Evolutionary conservation across 2,329 filamentous ascomycete species (phyloP).

Genomic region (Blastomyces gilchristii): DNA sequence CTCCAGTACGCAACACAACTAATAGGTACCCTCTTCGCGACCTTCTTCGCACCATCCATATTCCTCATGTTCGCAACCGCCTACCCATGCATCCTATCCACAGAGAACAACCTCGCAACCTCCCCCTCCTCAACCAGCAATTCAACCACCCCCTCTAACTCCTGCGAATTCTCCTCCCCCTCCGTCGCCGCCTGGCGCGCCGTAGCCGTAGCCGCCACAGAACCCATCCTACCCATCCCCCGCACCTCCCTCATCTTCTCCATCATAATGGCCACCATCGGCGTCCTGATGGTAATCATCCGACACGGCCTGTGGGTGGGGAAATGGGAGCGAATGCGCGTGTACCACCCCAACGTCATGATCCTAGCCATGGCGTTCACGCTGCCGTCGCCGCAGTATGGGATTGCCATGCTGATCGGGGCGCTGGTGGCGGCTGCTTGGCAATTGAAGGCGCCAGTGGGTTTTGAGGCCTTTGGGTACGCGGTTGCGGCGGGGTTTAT

Average conservation of each 20-base stretch:
- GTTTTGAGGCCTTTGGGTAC: constrained; percentile 51
- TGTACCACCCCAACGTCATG: constrained; percentile 13
- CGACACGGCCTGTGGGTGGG: constrained; percentile 9
- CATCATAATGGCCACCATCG: constrained; percentile 41
- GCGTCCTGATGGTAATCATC: constrained; percentile 6
- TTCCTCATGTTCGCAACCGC: constrained; percentile 59
- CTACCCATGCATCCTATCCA: constrained; percentile 53
- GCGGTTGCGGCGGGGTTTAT: constrained; percentile 52
- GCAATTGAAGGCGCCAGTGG: constrained; percentile 43
- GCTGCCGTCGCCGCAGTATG: constrained; percentile 47
- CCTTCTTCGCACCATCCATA: constrained; percentile 56
- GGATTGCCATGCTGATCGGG: constrained; percentile 50
- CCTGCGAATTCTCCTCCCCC: constrained; percentile 52
- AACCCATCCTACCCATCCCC: constrained; percentile 47
- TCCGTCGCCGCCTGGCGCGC: constrained; percentile 58
- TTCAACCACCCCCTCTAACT: neutral
- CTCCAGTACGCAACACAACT: constrained; percentile 58
- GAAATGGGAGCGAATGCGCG: constrained; percentile 9
- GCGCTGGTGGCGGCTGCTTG: constrained; percentile 44
- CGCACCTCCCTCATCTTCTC: constrained; percentile 41
- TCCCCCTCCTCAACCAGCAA: neutral
- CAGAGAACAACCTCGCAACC: constrained; percentile 22
- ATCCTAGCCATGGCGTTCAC: constrained; percentile 50
- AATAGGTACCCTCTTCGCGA: constrained; percentile 52
- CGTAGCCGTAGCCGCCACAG: constrained; percentile 52